phyloP scores from a whole-genome alignment of 208 protist genomes.

The Histomonas meleagridis region DNA sequence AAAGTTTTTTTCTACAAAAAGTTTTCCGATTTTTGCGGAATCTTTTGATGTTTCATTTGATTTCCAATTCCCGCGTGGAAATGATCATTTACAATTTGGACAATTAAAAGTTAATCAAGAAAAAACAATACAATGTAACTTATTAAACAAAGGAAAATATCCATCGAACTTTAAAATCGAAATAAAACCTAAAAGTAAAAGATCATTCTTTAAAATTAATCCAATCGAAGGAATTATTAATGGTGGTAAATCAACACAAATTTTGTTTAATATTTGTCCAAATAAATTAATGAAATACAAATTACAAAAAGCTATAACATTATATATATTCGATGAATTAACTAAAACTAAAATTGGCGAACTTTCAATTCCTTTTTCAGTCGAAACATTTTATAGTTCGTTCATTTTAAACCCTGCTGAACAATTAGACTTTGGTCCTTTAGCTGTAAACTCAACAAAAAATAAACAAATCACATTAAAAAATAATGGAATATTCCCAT shows the following conservation, averaged over 20 bases:
- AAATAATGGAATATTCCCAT: background rate
- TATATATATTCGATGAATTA: background rate
- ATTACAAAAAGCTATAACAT: background rate
- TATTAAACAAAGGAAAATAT: conserved; percentile 31
- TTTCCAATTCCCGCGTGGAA: background rate
- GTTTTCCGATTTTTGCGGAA: background rate
- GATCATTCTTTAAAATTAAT: background rate
- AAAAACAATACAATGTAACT: background rate
- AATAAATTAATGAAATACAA: too few species aligned
- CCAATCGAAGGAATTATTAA: background rate
- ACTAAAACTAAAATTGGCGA: background rate
- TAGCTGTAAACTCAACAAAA: background rate
- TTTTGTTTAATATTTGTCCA: too few species aligned
- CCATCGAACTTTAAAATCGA: background rate
- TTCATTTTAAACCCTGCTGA: background rate
- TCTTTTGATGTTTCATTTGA: conserved; percentile 23
- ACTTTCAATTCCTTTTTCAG: background rate
- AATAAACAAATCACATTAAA: background rate
- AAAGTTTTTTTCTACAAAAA: background rate
- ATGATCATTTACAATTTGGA: background rate
- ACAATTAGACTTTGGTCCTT: background rate
- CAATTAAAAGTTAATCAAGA: background rate
- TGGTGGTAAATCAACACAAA: too few species aligned
- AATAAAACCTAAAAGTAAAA: background rate
- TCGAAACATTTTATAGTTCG: background rate